These are phyloP conservation scores for Wickerhamiella pararugosa DNA, from an alignment of 1,139 yeast genomes.

Conservation along the genomic window DNA sequence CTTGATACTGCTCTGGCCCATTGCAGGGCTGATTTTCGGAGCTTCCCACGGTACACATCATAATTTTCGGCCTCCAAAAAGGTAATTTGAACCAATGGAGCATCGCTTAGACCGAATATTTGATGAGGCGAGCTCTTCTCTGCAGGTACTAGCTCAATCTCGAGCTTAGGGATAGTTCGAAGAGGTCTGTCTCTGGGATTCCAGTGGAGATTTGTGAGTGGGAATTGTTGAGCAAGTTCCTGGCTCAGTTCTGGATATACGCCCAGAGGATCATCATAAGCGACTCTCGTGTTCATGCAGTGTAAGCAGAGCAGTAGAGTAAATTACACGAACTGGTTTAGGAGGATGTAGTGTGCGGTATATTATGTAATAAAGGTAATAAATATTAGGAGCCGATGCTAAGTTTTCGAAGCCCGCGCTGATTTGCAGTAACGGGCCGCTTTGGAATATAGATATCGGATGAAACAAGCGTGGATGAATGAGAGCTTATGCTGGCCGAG, in stretches of 20 bases:
- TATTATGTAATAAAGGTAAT: too few relatives aligned
- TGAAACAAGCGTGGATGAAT: too few relatives aligned
- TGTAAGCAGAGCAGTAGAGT: too few relatives aligned
- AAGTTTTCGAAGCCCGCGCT: too few relatives aligned
- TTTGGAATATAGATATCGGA: too few relatives aligned
- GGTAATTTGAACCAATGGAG: conserved; percentile 54
- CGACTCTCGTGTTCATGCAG: too few relatives aligned
- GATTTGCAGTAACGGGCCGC: too few relatives aligned
- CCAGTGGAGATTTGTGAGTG: conserved; percentile 72
- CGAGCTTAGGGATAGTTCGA: conserved; percentile 52
- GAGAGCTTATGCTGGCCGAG: too few relatives aligned
- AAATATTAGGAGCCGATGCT: too few relatives aligned
- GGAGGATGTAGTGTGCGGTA: too few relatives aligned
- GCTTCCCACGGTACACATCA: conserved; percentile 65
- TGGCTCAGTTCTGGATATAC: conserved; percentile 7
- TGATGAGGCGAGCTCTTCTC: conserved; percentile 29
- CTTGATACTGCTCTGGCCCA: conserved; percentile 50
- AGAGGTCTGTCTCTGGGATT: conserved; percentile 41
- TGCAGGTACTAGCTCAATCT: conserved; percentile 48
- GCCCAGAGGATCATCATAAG: too few relatives aligned
- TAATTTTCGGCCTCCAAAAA: conserved; percentile 49
- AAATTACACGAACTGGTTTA: too few relatives aligned
- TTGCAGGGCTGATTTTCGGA: conserved; percentile 63
- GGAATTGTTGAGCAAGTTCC: conserved; percentile 28
- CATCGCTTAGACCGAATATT: conserved; percentile 28